Base-by-base conservation (phyloP, 805 yeast species). In the Blastobotrys attinorum region DNA sequence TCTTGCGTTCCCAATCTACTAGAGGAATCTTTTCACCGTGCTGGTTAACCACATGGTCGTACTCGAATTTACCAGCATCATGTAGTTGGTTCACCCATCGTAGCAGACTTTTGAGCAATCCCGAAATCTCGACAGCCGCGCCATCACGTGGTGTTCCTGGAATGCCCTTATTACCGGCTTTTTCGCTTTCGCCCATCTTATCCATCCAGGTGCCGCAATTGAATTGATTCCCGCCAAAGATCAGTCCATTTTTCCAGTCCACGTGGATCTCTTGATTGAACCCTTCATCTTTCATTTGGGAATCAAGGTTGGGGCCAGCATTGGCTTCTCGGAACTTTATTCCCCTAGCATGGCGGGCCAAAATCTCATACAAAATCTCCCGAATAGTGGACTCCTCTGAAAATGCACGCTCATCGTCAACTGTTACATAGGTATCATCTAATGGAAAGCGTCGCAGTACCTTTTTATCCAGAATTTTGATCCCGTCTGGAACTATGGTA, bases 191-290 rank as follows among this genome's bases (percentile, higher is more conserved):
- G 21, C 98, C 98, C 97, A 90, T 90, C 66, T 90, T 90, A 65
- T 90, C 98, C 96, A 89, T 90, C 98, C 98, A 90, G 0, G 98
- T 92, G 18, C 98, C 98, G 67, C 98, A 90, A 60, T 90, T 90
- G 61, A 66, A 77, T 62, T 84, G 95, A 39, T 85, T 84, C 1
- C 98, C 97, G 37, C 97, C 98, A 61, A 78, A 83, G 3, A 89
- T 68, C 23, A 92, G 66, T 1, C 98, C 98, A 10, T 84, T 88
- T 0, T 67, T 56, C 97, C 97, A 90, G 60, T 90, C 97, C 37
- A 89, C 87, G 46, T 65, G 56, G 1, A 89, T 74, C 50, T 76
- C 74, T 37, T 90, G 89, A 60, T 90, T 83, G 69, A 90, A 90
- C 0, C 98, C 98, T 56, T 83, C 86, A 59, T 81, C 88, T 42